Percentiles rank a stretch among this genome's conserved stretches.
These are phyloP conservation scores for Eucalyptus fibrosa DNA, from an alignment of 345 rosid species.

Conservation along the genomic window DNA sequence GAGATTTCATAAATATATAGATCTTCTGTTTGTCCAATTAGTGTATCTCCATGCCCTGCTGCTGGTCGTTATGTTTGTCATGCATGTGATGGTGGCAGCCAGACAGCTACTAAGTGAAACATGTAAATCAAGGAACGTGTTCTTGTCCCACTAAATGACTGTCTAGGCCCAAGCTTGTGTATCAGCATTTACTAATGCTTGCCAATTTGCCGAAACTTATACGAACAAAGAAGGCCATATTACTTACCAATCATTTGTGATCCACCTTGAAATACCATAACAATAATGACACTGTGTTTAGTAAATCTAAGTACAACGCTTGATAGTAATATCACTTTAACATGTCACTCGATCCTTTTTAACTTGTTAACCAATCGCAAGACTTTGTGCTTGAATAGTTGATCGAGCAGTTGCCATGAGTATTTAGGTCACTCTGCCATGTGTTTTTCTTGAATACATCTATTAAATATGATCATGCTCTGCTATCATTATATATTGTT, in stretches of 20 bases:
- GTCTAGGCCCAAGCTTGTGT: not conserved
- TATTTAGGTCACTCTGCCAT: not conserved
- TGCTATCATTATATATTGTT: not conserved
- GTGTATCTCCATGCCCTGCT: not conserved
- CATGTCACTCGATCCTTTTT: not conserved
- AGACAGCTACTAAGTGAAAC: not conserved
- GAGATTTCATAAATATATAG: not conserved
- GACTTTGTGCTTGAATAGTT: too few species aligned
- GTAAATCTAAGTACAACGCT: not conserved
- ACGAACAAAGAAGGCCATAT: not conserved
- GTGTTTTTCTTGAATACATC: not conserved
- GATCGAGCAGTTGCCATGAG: not conserved
- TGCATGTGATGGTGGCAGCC: not conserved
- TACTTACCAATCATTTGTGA: not conserved
- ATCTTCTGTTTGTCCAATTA: not conserved
- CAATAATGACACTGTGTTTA: not conserved
- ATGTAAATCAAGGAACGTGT: not conserved
- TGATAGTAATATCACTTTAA: not conserved
- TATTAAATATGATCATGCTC: not conserved
- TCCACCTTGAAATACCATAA: not conserved
- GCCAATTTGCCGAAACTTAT: not conserved
- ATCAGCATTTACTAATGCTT: not conserved
- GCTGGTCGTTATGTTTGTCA: not conserved
- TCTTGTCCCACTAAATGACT: not conserved
- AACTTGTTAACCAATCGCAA: not conserved